phyloP scores from a whole-genome alignment of 257 asterid species.

The Henckelia pumila region DNA sequence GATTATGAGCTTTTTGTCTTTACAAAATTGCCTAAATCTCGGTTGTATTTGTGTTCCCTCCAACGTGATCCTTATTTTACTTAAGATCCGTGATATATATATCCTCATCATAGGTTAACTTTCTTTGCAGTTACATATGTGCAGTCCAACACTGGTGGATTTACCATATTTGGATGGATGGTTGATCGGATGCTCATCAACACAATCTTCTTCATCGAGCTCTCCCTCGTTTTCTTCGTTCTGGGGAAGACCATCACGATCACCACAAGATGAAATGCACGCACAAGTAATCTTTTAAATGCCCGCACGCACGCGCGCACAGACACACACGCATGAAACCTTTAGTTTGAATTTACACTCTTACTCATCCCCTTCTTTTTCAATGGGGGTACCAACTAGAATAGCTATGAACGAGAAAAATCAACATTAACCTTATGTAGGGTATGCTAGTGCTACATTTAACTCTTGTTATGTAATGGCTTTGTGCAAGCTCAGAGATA shows the following conservation, averaged over 20 bases:
- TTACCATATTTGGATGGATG: constrained; percentile 76
- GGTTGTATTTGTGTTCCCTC: not conserved
- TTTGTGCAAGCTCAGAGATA: not conserved
- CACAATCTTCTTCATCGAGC: constrained; percentile 77
- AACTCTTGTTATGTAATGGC: not conserved
- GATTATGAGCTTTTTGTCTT: too few species aligned
- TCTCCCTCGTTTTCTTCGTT: constrained; percentile 73
- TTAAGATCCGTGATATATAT: not conserved
- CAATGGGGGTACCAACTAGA: not conserved
- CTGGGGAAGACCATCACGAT: constrained; percentile 77
- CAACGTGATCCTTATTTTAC: not conserved
- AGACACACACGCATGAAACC: too few species aligned
- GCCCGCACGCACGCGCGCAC: too few species aligned
- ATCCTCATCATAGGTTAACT: not conserved
- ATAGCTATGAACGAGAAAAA: not conserved
- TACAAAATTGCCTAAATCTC: too few species aligned
- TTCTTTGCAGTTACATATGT: constrained; percentile 69
- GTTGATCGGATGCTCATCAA: constrained; percentile 71
- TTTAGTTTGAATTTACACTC: not conserved
- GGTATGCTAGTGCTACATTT: not conserved
- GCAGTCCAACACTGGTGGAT: constrained; percentile 79
- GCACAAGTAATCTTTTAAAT: not conserved
- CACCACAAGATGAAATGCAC: constrained; percentile 39
- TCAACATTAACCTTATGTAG: not conserved
- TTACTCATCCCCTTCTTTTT: not conserved